These are phyloP conservation scores for Solanum medicagineum DNA, from an alignment of 257 asterid genomes.

Conservation along the genomic window DNA sequence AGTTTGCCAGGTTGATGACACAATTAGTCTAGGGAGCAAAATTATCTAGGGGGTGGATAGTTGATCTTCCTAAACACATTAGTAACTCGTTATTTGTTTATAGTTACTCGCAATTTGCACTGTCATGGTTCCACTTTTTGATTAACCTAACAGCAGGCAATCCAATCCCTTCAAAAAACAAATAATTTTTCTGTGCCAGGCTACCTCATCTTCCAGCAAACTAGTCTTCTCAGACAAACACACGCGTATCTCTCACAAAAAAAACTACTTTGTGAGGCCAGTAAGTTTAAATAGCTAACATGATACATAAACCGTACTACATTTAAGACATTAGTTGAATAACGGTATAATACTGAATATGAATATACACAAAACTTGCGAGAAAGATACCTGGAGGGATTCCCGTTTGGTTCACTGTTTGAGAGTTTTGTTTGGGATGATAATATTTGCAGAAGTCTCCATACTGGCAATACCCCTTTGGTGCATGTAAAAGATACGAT, in stretches of 20 bases:
- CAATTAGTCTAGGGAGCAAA: background rate
- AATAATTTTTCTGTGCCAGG: background rate
- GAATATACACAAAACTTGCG: background rate
- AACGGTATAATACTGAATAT: background rate
- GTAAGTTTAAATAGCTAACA: background rate
- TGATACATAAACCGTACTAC: background rate
- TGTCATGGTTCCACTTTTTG: background rate
- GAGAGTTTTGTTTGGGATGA: slow-evolving; percentile 59
- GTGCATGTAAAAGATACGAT: background rate
- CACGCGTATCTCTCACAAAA: background rate
- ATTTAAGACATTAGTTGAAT: background rate
- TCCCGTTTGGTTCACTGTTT: slow-evolving; percentile 17
- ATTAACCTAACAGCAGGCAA: background rate
- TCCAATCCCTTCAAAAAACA: background rate
- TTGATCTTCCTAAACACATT: background rate
- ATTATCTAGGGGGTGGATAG: background rate
- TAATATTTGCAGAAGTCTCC: slow-evolving; percentile 77
- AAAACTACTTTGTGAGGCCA: background rate
- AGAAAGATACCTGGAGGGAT: slow-evolving; percentile 31
- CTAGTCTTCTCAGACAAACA: background rate
- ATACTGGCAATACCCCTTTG: slow-evolving; percentile 76
- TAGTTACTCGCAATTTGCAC: background rate
- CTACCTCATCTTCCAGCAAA: background rate
- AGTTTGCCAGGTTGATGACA: background rate
- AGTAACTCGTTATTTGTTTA: background rate